Percentiles rank a stretch among this genome's conserved stretches.
phyloP scores from a whole-genome alignment of 306 rosid genomes.

The Prunus armeniaca region DNA sequence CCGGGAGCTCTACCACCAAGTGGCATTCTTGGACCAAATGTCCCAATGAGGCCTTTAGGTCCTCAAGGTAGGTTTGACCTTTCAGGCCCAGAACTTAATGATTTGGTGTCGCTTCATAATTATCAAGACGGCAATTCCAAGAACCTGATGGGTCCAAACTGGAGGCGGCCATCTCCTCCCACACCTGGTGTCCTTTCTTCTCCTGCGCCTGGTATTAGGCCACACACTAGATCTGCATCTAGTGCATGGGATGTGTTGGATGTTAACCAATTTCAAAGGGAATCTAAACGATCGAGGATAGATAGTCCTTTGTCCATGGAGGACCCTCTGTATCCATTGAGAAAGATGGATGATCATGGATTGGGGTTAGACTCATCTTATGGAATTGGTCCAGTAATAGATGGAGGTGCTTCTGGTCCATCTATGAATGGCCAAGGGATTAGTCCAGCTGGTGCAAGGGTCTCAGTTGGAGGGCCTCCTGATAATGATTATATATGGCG shows the following conservation, averaged over 20 bases:
- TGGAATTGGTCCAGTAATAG: constrained; percentile 43
- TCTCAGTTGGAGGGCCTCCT: constrained; percentile 46
- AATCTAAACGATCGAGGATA: constrained; percentile 69
- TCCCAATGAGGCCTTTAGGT: constrained; percentile 72
- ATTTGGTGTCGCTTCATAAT: constrained; percentile 41
- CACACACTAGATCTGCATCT: constrained; percentile 56
- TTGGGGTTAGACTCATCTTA: constrained; percentile 53
- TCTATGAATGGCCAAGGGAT: constrained; percentile 50
- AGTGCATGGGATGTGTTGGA: constrained; percentile 81
- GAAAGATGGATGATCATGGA: constrained; percentile 55
- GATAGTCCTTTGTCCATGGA: constrained; percentile 58
- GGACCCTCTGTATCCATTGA: constrained; percentile 54
- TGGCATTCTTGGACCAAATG: constrained; percentile 57
- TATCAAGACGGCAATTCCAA: constrained; percentile 75
- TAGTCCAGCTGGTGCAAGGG: constrained; percentile 58
- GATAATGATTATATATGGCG: constrained; percentile 88
- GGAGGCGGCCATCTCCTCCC: constrained; percentile 87
- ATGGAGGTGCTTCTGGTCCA: constrained; percentile 45
- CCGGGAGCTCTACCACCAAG: constrained; percentile 55
- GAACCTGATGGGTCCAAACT: constrained; percentile 62
- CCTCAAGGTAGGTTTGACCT: constrained; percentile 66
- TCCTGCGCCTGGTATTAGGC: constrained; percentile 55
- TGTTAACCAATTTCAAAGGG: constrained; percentile 71
- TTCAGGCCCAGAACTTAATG: constrained; percentile 65
- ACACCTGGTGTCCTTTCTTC: constrained; percentile 67